Conservation (phyloP, 306 rosid species). For the Begonia loranthoides region DNA sequence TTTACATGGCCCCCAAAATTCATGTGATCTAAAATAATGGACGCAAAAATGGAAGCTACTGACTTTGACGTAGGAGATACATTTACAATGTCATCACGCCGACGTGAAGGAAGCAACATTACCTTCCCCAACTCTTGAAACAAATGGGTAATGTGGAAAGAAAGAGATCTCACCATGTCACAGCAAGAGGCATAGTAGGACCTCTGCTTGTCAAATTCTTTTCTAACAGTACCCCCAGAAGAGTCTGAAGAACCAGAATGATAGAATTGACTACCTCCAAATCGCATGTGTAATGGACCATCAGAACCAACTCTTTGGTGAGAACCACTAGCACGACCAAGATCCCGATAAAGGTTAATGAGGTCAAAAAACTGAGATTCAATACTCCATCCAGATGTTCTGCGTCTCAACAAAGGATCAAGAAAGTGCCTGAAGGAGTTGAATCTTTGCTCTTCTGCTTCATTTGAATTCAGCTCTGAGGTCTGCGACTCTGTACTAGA, state of each 20-base stretch:
- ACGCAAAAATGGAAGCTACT: conserved; percentile 76
- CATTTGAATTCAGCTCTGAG: conserved; percentile 53
- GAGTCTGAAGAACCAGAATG: conserved; percentile 48
- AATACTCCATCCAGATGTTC: conserved; percentile 85
- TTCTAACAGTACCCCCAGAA: conserved; percentile 32
- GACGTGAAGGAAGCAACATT: conserved; percentile 86
- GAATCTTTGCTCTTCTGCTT: conserved; percentile 72
- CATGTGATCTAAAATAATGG: conserved; percentile 69
- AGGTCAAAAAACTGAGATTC: conserved; percentile 93
- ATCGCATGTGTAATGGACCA: conserved; percentile 36
- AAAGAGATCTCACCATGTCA: conserved; percentile 81
- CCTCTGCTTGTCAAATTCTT: conserved; percentile 62
- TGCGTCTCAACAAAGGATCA: conserved; percentile 75
- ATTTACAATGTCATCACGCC: conserved; percentile 73
- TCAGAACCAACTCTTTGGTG: conserved; percentile 42
- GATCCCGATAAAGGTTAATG: conserved; percentile 73
- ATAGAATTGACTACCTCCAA: conserved; percentile 31
- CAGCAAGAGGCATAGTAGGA: conserved; percentile 59
- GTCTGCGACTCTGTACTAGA: conserved; percentile 52
- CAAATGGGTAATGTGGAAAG: conserved; percentile 83
- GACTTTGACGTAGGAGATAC: conserved; percentile 72
- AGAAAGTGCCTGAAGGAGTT: conserved; percentile 86
- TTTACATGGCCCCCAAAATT: conserved; percentile 55
- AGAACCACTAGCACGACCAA: conserved; percentile 65
- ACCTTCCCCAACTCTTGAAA: conserved; percentile 92